Base-by-base conservation (phyloP, 768 basidiomycete species). In the Podaxis sp. region DNA sequence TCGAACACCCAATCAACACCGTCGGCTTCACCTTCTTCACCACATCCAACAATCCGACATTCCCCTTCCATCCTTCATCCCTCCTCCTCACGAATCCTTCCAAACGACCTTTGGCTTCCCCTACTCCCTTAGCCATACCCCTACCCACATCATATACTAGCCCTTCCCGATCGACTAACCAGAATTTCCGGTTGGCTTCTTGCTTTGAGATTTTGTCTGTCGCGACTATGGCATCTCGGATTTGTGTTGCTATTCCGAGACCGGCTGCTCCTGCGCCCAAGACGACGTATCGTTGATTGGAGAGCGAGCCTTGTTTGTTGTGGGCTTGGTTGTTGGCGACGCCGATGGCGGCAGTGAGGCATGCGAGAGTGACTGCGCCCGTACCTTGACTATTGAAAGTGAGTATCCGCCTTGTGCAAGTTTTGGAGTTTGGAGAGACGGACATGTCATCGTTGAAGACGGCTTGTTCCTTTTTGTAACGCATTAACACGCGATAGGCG, bases 371-470 rank as follows among this genome's bases (percentile, higher is more conserved):
- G 35, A 92, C 89, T 0, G 89, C 86, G 27, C 90, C 87, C 7
- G 91, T 88, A 37, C 88, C 87, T 77, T 90, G 88, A 27, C 87
- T 89, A 61, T 11, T 11, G 10, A 10, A 10, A 38, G 38, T 13
- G 11, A 38, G 21, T 38, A 2, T 4, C 13, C 11, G 3, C 23
- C 6, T 5, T 9, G 9, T 21, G 1, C 6, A 51, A 6, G 11
- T 38, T 27, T 51, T 40, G 10, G n/a, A 53, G 21, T n/a, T n/a
- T 54, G 36, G 32, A 18, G 2, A 35, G 40, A 67, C 70, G 1
- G 70, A 88, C 88, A 93, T 89, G 69, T 95, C 92, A 63, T 95
- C 93, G 69, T 95, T 95, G 78, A 94, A 89, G 4, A 85, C 81
- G 0, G 87, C 75, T 64, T 90, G 88, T n/a, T 79, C 71, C 46